Percentiles rank a stretch among this genome's conserved stretches.
phyloP scores from a whole-genome alignment of 1,139 yeast species.

The Debaryomyces udenii region DNA sequence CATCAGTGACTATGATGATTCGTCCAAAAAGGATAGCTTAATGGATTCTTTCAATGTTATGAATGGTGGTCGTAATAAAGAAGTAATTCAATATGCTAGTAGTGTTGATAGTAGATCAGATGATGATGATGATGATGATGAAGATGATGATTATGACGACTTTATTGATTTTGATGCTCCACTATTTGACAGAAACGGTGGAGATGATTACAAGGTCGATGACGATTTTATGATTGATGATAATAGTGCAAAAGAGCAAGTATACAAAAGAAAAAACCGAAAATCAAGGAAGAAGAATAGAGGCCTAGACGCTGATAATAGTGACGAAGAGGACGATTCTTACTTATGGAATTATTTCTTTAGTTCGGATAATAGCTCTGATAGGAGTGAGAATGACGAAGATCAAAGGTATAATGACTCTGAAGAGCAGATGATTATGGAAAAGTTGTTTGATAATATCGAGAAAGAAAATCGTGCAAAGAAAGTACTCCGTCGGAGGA shows the following conservation, averaged over 20 bases:
- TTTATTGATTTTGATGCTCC: slow-evolving; percentile 35
- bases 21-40: slow-evolving; percentile 20
- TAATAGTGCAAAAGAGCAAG: slow-evolving; percentile 4
- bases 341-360: slow-evolving; percentile 60
- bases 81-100: slow-evolving; percentile 36
- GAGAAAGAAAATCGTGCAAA: slow-evolving; percentile 17
- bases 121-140: slow-evolving; percentile 25
- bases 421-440: slow-evolving; percentile 13
- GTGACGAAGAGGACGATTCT: slow-evolving; percentile 55
- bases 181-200: slow-evolving; percentile 23
- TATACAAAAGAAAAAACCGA: slow-evolving; percentile 12
- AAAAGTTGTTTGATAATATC: slow-evolving; percentile 22
- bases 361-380: slow-evolving; percentile 45
- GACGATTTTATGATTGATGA: slow-evolving; percentile 13
- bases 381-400: slow-evolving; percentile 32
- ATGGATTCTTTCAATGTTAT: slow-evolving; percentile 29
- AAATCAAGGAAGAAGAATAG: slow-evolving; percentile 17
- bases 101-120: slow-evolving; percentile 25
- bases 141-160: slow-evolving; percentile 36
- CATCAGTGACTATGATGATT: slow-evolving; percentile 20
- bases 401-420: slow-evolving; percentile 26
- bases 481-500: slow-evolving; percentile 15
- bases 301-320: slow-evolving; percentile 20
- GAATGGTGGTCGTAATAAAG: slow-evolving; percentile 24
- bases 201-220: slow-evolving; percentile 25